These are phyloP conservation scores for Fennellomyces sp. DNA, from an alignment of 371 early-diverging fungal genomes.

Conservation along the genomic window DNA sequence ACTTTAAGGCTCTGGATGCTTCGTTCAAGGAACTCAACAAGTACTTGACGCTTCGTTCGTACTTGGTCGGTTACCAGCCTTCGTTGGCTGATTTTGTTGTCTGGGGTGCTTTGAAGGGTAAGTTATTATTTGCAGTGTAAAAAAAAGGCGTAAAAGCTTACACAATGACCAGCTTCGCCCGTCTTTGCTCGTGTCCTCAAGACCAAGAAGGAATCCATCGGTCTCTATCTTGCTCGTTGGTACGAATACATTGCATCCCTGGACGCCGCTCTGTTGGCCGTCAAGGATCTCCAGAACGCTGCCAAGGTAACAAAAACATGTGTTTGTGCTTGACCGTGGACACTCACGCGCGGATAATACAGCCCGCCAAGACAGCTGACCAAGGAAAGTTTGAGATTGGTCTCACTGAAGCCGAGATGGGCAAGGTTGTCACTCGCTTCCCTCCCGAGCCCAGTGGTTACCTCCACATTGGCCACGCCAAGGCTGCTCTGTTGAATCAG, in stretches of 20 bases:
- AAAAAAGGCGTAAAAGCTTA: neutral
- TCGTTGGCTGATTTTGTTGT: conserved; percentile 84
- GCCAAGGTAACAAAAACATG: conserved; percentile 28
- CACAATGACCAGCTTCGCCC: conserved; percentile 56
- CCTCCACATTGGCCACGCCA: conserved; percentile 99
- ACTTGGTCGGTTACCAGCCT: conserved; percentile 77
- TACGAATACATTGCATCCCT: conserved; percentile 74
- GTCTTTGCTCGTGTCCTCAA: conserved; percentile 83
- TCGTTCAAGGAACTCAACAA: conserved; percentile 74
- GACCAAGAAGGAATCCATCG: conserved; percentile 70
- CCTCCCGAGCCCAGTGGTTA: conserved; percentile 99
- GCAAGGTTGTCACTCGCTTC: conserved; percentile 95
- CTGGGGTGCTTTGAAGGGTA: conserved; percentile 88
- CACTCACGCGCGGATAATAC: neutral
- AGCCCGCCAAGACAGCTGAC: conserved; percentile 59
- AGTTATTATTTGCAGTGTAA: conserved; percentile 2
- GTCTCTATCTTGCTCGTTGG: conserved; percentile 84
- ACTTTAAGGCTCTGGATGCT: conserved; percentile 75
- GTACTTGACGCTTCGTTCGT: conserved; percentile 81
- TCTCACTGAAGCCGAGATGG: conserved; percentile 80
- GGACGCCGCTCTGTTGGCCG: conserved; percentile 56
- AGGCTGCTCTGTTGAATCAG: conserved; percentile 99
- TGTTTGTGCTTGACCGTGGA: neutral
- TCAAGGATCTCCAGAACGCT: conserved; percentile 53
- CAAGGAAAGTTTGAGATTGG: conserved; percentile 96